Evolutionary conservation across 495 filamentous ascomycete species (phyloP), one percentile per base, ranked within the genome.

Genomic region (Staphylotrichum longicolle): DNA sequence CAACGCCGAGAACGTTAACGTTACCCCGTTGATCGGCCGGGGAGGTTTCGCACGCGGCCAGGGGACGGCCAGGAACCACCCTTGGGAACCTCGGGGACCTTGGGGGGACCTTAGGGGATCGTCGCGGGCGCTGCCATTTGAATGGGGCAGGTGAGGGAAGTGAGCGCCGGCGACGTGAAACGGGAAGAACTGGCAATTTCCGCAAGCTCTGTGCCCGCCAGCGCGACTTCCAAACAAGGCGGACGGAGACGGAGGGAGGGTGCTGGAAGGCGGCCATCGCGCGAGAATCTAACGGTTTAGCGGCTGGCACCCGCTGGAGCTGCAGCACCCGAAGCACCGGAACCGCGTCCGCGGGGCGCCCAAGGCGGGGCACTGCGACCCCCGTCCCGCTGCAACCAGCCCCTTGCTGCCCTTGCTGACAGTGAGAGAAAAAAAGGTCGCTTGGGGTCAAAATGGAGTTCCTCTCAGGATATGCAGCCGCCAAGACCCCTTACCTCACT

Each of bases 401-500:
- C 37, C 52, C 52, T 44, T 15, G 7, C 57, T 39, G 6, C 45
- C 53, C 39, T 40, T 55, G 46, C 55, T 42, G 49, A 41, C 45
- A 47, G 45, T 57, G 42, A 66, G 42, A 51, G 48, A 48, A 57
- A 62, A 27, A 65, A 65, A 65, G 62, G 47, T 58, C 55, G 57
- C 46, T 47, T 49, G 47, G 46, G 32, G 33, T 15, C 35, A 14
- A 27, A 57, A 74, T 74, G 72, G 72, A 74, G 69, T 74, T 70
- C 48, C 63, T 71, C 55, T 64, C 68, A 9, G 72, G 72, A 40
- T 74, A 71, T 50, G 72, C 70, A 42, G 65, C 70, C 39, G 66
- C 72, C 47, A 70, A 67, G 63, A 63, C 70, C 63, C 72, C 72
- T 64, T 71, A 72, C 66, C 64, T 69, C 65, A 62, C 66, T 64